Percentiles rank a stretch among this genome's conserved stretches.
These are phyloP conservation scores for Leccinum truebloodii DNA, from an alignment of 768 basidiomycete genomes.

Conservation along the genomic window DNA sequence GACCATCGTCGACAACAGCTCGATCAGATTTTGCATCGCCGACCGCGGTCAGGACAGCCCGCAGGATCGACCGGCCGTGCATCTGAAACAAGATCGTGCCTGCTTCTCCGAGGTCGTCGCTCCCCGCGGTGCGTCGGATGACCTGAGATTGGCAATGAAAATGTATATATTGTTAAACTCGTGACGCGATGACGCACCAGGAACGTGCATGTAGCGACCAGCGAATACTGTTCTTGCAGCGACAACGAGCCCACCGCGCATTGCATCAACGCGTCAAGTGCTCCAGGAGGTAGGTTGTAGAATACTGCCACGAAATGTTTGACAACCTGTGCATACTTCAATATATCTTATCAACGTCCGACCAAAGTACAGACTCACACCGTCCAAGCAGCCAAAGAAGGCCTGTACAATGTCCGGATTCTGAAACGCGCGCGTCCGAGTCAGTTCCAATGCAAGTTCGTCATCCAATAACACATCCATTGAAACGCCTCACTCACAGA, in stretches of 20 bases:
- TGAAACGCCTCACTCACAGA: slow-evolving; percentile 45
- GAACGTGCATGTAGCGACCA: slow-evolving; percentile 81
- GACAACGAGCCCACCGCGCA: slow-evolving; percentile 67
- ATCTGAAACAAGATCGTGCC: slow-evolving; percentile 49
- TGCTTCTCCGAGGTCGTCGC: slow-evolving; percentile 59
- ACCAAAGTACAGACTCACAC: slow-evolving; percentile 43
- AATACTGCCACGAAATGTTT: slow-evolving; percentile 62
- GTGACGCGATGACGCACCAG: slow-evolving; percentile 51
- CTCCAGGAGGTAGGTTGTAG: slow-evolving; percentile 61
- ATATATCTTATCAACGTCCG: not conserved
- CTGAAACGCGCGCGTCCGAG: slow-evolving; percentile 37
- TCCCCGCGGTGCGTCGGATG: slow-evolving; percentile 62
- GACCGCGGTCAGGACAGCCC: slow-evolving; percentile 76
- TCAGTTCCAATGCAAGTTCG: slow-evolving; percentile 10
- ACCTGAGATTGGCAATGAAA: slow-evolving; percentile 43
- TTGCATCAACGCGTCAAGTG: slow-evolving; percentile 67
- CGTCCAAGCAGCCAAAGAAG: slow-evolving; percentile 83
- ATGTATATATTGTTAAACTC: not conserved
- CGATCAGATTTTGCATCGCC: slow-evolving; percentile 79
- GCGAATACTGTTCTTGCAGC: slow-evolving; percentile 82
- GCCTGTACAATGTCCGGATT: slow-evolving; percentile 91
- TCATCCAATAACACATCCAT: too few species aligned
- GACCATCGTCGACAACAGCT: slow-evolving; percentile 69
- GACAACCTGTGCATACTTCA: slow-evolving; percentile 38
- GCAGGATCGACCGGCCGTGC: slow-evolving; percentile 69